Percentiles rank a stretch among this genome's conserved stretches.
Evolutionary conservation across 257 asterid genomes (phyloP).

Genomic region (Salvia splendens): DNA sequence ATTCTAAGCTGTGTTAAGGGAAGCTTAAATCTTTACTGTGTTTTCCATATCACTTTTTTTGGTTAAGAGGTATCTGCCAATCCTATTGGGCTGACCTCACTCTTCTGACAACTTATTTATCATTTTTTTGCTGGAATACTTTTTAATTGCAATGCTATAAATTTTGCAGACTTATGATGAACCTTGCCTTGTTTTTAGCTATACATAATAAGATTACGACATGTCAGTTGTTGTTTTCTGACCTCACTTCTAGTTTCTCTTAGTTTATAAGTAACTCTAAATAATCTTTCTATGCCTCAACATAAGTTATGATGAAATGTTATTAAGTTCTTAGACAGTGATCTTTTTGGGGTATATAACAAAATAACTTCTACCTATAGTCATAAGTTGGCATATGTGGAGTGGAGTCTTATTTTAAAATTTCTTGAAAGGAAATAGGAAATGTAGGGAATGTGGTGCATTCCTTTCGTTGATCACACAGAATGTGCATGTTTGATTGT

Average conservation of each 20-base stretch:
- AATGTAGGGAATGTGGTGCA: neutral
- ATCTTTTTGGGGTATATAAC: neutral
- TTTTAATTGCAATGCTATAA: no score
- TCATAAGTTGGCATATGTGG: conserved; percentile 7
- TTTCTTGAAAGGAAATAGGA: neutral
- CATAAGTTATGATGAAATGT: neutral
- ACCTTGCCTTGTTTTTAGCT: neutral
- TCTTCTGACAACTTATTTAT: no score
- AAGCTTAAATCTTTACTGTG: no score
- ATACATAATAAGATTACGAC: conserved; percentile 17
- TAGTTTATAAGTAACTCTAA: neutral
- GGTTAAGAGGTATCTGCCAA: no score
- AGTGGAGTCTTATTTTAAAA: neutral
- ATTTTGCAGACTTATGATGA: neutral
- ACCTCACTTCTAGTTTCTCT: conserved; percentile 4
- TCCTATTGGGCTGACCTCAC: no score
- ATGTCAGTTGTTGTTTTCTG: conserved; percentile 3
- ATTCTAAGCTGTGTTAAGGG: conserved; percentile 11
- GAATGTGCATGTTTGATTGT: conserved; percentile 5
- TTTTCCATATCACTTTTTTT: no score
- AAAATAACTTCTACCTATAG: conserved; percentile 4
- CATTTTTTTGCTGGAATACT: no score
- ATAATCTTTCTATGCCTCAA: neutral
- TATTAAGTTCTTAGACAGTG: neutral
- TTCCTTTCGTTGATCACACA: neutral